Percentiles rank a stretch among this genome's conserved stretches.
These are phyloP conservation scores for Funneliformis caledonium DNA, from an alignment of 371 early-diverging fungal genomes.

Conservation along the genomic window DNA sequence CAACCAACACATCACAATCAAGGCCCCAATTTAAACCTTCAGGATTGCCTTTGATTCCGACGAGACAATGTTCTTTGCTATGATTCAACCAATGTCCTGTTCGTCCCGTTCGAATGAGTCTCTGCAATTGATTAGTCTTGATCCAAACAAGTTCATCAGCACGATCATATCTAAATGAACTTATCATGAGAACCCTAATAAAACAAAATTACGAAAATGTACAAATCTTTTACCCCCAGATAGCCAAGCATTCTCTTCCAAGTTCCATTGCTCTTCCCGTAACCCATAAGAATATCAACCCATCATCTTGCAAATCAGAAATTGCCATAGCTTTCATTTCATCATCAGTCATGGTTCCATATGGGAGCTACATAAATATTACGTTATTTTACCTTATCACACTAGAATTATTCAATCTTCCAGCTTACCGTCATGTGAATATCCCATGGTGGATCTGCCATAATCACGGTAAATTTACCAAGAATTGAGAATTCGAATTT, in stretches of 20 bases:
- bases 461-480: slow-evolving; percentile 57
- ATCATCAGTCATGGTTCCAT: slow-evolving; percentile 62
- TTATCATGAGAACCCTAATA: background rate
- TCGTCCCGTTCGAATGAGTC: slow-evolving; percentile 55
- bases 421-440: slow-evolving; percentile 54
- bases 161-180: slow-evolving; percentile 46
- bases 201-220: background rate
- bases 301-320: slow-evolving; percentile 52
- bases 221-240: slow-evolving; percentile 48
- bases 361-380: slow-evolving; percentile 45
- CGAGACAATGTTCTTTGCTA: slow-evolving; percentile 58
- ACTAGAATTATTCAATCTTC: background rate
- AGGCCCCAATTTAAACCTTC: slow-evolving; percentile 46
- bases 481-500: slow-evolving; percentile 51
- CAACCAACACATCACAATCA: slow-evolving; percentile 55
- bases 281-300: slow-evolving; percentile 59
- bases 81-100: slow-evolving; percentile 65
- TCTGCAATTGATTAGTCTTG: slow-evolving; percentile 58
- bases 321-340: slow-evolving; percentile 56
- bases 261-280: slow-evolving; percentile 62
- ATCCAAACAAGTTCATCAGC: slow-evolving; percentile 61
- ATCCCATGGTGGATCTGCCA: slow-evolving; percentile 60
- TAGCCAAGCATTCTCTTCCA: slow-evolving; percentile 53
- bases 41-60: slow-evolving; percentile 54
- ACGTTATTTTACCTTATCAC: background rate